Percentiles rank a stretch among this genome's conserved stretches.
Conservation (phyloP, 192 early-diverging fungal species). For the Coemansia interrupta region DNA sequence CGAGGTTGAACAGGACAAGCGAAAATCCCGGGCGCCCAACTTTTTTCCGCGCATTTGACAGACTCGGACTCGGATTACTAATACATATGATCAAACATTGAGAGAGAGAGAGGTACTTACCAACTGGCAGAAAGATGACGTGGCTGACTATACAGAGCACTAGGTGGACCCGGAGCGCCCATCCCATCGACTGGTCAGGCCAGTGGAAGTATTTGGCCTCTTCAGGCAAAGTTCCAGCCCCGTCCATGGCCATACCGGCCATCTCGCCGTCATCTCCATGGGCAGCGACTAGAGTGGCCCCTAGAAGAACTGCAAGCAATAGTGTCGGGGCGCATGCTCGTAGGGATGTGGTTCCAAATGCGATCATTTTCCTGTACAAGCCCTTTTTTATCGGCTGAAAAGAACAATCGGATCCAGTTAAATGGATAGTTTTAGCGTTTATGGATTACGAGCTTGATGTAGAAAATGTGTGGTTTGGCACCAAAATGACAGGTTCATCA, state of each 20-base stretch:
- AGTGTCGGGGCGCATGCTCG: background rate
- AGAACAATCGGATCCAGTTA: too few relatives aligned
- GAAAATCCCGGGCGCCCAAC: too few relatives aligned
- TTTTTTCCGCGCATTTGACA: too few relatives aligned
- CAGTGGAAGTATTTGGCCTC: conserved; percentile 36
- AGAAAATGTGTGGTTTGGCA: too few relatives aligned
- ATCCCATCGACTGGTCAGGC: conserved; percentile 43
- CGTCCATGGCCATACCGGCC: conserved; percentile 7
- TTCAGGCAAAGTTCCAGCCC: conserved; percentile 21
- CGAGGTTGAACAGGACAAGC: too few relatives aligned
- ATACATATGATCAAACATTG: background rate
- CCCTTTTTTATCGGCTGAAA: too few relatives aligned
- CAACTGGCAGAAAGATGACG: conserved; percentile 34
- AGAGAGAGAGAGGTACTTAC: conserved; percentile 24
- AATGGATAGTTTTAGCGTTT: too few relatives aligned
- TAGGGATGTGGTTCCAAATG: background rate
- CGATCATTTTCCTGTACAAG: background rate
- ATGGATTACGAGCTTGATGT: too few relatives aligned
- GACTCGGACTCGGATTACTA: background rate
- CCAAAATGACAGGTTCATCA: too few relatives aligned
- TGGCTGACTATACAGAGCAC: conserved; percentile 26
- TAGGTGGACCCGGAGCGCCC: conserved; percentile 43
- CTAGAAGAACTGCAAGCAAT: background rate
- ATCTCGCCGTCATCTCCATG: conserved; percentile 14
- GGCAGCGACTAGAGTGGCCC: conserved; percentile 8